Conservation (phyloP, 2,329 filamentous ascomycete species). For the Tolypocladium nubicola region DNA sequence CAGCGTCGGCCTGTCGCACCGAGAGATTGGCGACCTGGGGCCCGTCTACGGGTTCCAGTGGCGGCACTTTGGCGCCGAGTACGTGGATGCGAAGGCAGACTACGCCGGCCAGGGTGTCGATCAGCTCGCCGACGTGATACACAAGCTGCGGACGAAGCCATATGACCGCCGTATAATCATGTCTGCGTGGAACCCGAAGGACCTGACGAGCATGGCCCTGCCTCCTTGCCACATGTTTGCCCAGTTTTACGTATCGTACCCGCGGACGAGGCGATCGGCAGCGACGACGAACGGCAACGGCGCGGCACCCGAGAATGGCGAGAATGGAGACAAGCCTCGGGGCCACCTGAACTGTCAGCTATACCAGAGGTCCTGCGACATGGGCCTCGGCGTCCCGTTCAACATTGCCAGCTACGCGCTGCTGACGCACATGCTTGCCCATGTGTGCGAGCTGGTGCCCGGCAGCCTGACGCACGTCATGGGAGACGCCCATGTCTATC, state of each 20-base stretch:
- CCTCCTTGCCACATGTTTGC: slow-evolving; percentile 97
- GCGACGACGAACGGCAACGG: slow-evolving; percentile 1
- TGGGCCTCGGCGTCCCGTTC: slow-evolving; percentile 94
- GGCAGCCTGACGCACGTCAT: slow-evolving; percentile 89
- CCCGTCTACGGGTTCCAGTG: slow-evolving; percentile 98
- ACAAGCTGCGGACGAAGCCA: slow-evolving; percentile 73
- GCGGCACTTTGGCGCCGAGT: slow-evolving; percentile 93
- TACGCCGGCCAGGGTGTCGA: slow-evolving; percentile 87
- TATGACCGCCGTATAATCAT: slow-evolving; percentile 87
- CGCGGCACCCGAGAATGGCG: slow-evolving; percentile 9
- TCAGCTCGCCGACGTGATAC: slow-evolving; percentile 81
- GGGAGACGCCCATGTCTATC: slow-evolving; percentile 96
- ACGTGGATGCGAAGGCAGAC: slow-evolving; percentile 66
- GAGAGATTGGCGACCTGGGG: slow-evolving; percentile 79
- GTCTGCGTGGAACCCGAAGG: slow-evolving; percentile 85
- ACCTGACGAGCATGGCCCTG: slow-evolving; percentile 78
- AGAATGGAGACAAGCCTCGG: slow-evolving; percentile 29
- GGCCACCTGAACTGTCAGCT: slow-evolving; percentile 78
- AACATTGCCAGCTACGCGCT: slow-evolving; percentile 95
- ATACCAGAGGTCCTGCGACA: slow-evolving; percentile 92
- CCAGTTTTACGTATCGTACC: slow-evolving; percentile 85
- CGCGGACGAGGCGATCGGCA: slow-evolving; percentile 19
- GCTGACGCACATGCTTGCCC: slow-evolving; percentile 88
- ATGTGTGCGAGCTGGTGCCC: slow-evolving; percentile 73
- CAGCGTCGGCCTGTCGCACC: slow-evolving; percentile 67